Conservation (phyloP, 2,329 filamentous ascomycete genomes). For the Cercospora berteroae region DNA sequence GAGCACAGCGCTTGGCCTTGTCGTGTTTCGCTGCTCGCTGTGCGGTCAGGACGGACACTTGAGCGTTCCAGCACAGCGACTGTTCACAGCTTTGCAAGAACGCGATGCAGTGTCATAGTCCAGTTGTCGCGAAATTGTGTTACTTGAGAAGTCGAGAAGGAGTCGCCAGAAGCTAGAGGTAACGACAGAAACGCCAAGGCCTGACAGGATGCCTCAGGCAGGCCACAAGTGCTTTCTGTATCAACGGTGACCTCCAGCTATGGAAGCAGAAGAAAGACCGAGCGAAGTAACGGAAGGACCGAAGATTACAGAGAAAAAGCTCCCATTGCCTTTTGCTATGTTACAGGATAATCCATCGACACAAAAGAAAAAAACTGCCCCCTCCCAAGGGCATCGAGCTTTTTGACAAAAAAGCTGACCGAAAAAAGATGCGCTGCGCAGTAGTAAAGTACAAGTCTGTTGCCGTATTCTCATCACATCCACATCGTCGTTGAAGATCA, state of each 20-base stretch:
- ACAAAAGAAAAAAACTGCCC: background rate
- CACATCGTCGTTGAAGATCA: background rate
- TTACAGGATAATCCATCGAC: background rate
- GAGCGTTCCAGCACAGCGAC: background rate
- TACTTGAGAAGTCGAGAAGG: background rate
- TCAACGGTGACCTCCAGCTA: no score
- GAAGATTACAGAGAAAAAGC: background rate
- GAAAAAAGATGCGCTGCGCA: background rate
- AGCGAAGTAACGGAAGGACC: no score
- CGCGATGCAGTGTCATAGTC: background rate
- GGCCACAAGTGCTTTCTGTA: no score
- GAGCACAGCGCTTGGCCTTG: background rate
- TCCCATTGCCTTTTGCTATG: background rate
- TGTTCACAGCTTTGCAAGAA: background rate
- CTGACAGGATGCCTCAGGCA: no score
- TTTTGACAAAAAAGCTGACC: background rate
- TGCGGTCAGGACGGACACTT: background rate
- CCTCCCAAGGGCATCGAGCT: background rate
- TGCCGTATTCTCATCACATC: slow-evolving; percentile 4
- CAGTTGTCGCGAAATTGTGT: background rate
- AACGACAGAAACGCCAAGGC: background rate
- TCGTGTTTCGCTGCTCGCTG: background rate
- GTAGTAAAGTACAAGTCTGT: background rate
- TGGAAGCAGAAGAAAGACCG: no score
- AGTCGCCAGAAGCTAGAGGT: background rate